Evolutionary conservation across 345 rosid species (phyloP).

Genomic region (Viola odorata): DNA sequence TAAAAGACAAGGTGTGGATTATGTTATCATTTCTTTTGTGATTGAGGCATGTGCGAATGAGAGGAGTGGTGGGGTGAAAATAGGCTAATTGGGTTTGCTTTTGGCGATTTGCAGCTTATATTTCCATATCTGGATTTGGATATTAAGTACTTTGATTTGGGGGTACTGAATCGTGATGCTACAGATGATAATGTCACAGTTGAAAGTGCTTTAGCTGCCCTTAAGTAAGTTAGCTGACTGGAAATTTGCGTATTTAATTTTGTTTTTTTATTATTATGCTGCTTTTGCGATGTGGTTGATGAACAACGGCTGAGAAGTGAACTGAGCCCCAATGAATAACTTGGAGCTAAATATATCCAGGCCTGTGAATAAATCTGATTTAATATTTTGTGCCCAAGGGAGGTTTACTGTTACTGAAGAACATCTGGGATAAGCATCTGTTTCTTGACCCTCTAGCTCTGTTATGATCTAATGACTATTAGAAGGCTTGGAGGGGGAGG

Average conservation of each 20-base stretch:
- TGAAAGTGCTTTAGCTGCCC: slow-evolving; percentile 86
- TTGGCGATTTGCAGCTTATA: slow-evolving; percentile 61
- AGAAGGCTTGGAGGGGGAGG: too few species aligned
- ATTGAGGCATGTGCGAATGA: background rate
- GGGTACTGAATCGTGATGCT: slow-evolving; percentile 82
- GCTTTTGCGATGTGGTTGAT: background rate
- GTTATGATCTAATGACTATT: too few species aligned
- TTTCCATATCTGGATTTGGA: slow-evolving; percentile 79
- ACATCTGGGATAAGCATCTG: too few species aligned
- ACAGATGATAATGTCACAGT: slow-evolving; percentile 77
- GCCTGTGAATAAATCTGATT: too few species aligned
- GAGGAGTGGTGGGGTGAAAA: background rate
- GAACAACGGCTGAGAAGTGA: too few species aligned
- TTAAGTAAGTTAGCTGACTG: slow-evolving; percentile 45
- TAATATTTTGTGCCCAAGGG: too few species aligned
- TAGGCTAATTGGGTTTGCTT: background rate
- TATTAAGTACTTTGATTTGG: slow-evolving; percentile 83
- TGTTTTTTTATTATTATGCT: background rate
- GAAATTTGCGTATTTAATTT: background rate
- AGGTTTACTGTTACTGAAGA: too few species aligned
- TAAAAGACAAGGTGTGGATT: slow-evolving; percentile 68
- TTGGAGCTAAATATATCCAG: too few species aligned
- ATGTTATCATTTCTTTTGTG: background rate
- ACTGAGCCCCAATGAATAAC: too few species aligned
- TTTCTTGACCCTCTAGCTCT: too few species aligned